Percentiles rank a stretch among this genome's conserved stretches.
These are phyloP conservation scores for Myxozyma neglecta DNA, from an alignment of 805 yeast genomes.

Conservation along the genomic window DNA sequence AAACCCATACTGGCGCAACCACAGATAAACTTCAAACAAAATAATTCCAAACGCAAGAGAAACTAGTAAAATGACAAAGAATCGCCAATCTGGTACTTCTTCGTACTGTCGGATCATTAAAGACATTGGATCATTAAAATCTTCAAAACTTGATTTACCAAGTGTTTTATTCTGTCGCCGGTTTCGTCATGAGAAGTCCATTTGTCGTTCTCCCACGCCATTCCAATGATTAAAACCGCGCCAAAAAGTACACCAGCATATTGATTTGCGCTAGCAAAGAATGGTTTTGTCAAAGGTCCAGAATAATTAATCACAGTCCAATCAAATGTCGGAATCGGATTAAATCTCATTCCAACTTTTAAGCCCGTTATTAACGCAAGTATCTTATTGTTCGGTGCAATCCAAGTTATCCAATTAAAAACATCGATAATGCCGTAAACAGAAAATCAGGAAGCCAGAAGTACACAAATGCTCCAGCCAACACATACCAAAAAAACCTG, in stretches of 20 bases:
- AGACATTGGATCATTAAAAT: slow-evolving; percentile 21
- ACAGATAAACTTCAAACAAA: slow-evolving; percentile 39
- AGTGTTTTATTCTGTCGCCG: slow-evolving; percentile 39
- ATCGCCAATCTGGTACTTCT: slow-evolving; percentile 72
- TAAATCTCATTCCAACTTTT: slow-evolving; percentile 51
- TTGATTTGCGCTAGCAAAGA: slow-evolving; percentile 50
- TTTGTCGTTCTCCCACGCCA: slow-evolving; percentile 40
- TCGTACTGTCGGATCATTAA: slow-evolving; percentile 52
- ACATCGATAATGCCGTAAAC: slow-evolving; percentile 59
- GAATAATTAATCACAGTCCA: slow-evolving; percentile 58
- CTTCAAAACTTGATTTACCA: slow-evolving; percentile 12
- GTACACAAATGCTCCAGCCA: slow-evolving; percentile 53
- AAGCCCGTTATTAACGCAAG: slow-evolving; percentile 59
- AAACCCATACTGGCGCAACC: slow-evolving; percentile 63
- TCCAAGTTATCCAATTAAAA: slow-evolving; percentile 58
- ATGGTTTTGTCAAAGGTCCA: slow-evolving; percentile 57
- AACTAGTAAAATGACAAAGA: slow-evolving; percentile 46
- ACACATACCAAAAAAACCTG: slow-evolving; percentile 49
- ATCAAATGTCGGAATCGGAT: slow-evolving; percentile 47
- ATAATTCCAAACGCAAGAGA: slow-evolving; percentile 40
- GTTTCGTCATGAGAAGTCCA: slow-evolving; percentile 39
- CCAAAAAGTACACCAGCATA: slow-evolving; percentile 42
- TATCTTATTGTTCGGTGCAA: slow-evolving; percentile 44
- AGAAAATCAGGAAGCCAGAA: slow-evolving; percentile 69
- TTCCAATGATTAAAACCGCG: slow-evolving; percentile 43